These are phyloP conservation scores for Pythium angustatum DNA, from an alignment of 352 stramenopile species.

Conservation along the genomic window DNA sequence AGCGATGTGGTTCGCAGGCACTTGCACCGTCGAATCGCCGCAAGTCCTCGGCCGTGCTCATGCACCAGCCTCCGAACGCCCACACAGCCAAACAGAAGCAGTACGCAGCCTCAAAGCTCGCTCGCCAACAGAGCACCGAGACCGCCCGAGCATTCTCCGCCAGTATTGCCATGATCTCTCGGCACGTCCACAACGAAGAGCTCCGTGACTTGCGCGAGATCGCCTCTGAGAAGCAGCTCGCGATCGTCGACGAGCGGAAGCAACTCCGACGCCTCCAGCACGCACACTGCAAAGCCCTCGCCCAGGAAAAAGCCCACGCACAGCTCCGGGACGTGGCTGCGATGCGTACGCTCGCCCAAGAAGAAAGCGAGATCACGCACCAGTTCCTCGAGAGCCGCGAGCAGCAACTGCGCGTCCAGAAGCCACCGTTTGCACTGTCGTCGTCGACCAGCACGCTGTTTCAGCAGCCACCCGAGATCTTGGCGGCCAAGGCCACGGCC, in stretches of 20 bases:
- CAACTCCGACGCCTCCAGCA: constrained; percentile 48
- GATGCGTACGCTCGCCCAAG: constrained; percentile 59
- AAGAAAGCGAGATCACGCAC: constrained; percentile 47
- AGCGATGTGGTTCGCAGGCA: constrained; percentile 30
- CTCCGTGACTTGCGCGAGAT: constrained; percentile 47
- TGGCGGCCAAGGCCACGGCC: constrained; percentile 58
- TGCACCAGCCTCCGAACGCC: not conserved
- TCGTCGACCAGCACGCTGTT: constrained; percentile 73
- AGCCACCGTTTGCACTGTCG: constrained; percentile 56
- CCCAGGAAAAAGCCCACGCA: constrained; percentile 41
- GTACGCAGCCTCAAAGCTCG: constrained; percentile 32
- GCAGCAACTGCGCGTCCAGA: constrained; percentile 48
- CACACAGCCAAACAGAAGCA: constrained; percentile 22
- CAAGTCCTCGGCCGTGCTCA: constrained; percentile 24
- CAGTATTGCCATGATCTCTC: constrained; percentile 77
- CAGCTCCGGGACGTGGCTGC: constrained; percentile 49
- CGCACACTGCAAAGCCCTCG: constrained; percentile 54
- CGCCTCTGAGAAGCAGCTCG: constrained; percentile 42
- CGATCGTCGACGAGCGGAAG: constrained; percentile 47
- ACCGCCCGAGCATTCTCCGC: constrained; percentile 60
- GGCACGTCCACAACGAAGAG: constrained; percentile 71
- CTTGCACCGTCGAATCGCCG: constrained; percentile 46
- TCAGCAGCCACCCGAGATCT: constrained; percentile 59
- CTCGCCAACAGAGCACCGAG: constrained; percentile 42
- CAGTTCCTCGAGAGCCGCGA: constrained; percentile 48